Percentiles rank a stretch among this genome's conserved stretches.
These are phyloP conservation scores for Pseudocercospora musae DNA, from an alignment of 2,329 filamentous ascomycete genomes.

Conservation along the genomic window DNA sequence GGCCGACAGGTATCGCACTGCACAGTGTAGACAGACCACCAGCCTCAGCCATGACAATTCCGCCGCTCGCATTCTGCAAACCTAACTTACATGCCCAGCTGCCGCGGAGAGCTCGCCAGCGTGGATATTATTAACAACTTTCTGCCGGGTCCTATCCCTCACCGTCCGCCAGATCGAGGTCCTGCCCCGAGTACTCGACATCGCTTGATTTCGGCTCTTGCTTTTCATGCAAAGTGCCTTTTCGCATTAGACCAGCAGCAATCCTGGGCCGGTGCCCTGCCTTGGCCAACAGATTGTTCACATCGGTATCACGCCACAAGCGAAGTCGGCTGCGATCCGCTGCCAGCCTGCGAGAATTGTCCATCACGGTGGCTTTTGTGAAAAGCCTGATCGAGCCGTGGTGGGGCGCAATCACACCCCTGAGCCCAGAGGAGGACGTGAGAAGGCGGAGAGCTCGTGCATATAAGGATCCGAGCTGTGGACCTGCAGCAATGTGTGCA, in stretches of 20 bases:
- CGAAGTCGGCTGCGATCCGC: background rate
- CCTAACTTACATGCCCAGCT: background rate
- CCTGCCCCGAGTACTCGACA: background rate
- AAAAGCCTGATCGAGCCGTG: background rate
- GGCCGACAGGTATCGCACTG: background rate
- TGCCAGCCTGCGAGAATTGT: background rate
- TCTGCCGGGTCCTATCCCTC: background rate
- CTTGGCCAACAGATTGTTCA: background rate
- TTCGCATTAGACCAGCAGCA: background rate
- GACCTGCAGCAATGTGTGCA: background rate
- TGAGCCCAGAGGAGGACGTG: background rate
- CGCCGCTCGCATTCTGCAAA: background rate
- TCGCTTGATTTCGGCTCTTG: background rate
- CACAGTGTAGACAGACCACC: background rate
- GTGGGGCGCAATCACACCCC: background rate
- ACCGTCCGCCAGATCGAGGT: background rate
- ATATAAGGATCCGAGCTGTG: background rate
- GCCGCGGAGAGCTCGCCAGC: background rate
- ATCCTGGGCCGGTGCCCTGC: background rate
- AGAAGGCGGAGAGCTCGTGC: background rate
- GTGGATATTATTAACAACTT: background rate
- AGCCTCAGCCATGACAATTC: background rate
- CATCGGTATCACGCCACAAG: constrained; percentile 6
- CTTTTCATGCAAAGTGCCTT: background rate
- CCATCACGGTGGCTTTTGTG: constrained; percentile 10